A percentile compares a stretch with the other conserved stretches of the same genome.
Evolutionary conservation across 768 basidiomycete species (phyloP).

Genomic region (Scleroderma citrinum): DNA sequence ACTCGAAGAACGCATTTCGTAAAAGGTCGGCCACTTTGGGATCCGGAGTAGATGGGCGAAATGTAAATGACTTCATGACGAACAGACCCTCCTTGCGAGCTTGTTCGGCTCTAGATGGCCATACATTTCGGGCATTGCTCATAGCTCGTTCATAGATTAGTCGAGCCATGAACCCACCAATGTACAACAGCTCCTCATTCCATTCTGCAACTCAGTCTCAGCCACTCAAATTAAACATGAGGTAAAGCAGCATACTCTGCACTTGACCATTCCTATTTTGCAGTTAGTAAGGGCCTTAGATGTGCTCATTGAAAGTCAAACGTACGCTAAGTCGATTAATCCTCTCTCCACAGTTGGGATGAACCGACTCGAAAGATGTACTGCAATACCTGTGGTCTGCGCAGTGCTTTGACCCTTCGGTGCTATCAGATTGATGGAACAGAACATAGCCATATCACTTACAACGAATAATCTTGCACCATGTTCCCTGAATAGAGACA

Average conservation of each 20-base stretch:
- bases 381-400: conserved; percentile 77
- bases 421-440: not conserved
- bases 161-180: conserved; percentile 78
- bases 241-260: conserved; percentile 42
- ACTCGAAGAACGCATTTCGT: conserved; percentile 71
- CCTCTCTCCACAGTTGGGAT: conserved; percentile 96
- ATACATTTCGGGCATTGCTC: conserved; percentile 37
- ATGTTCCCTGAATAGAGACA: conserved; percentile 38
- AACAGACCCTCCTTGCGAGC: conserved; percentile 44
- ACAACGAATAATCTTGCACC: conserved; percentile 77
- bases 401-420: conserved; percentile 77
- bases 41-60: conserved; percentile 78
- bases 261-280: conserved; percentile 70
- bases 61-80: conserved; percentile 83
- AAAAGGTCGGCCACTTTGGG: conserved; percentile 61
- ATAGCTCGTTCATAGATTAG: conserved; percentile 83
- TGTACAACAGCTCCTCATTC: conserved; percentile 83
- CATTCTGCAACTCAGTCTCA: conserved; percentile 45
- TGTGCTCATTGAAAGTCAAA: not conserved
- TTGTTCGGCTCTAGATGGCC: conserved; percentile 11
- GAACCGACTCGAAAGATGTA: conserved; percentile 70
- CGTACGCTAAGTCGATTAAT: conserved; percentile 81
- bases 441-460: conserved; percentile 15
- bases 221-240: not conserved
- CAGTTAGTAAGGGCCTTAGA: not conserved